Conservation (phyloP, 495 filamentous ascomycete genomes). For the Lepraria neglecta region DNA sequence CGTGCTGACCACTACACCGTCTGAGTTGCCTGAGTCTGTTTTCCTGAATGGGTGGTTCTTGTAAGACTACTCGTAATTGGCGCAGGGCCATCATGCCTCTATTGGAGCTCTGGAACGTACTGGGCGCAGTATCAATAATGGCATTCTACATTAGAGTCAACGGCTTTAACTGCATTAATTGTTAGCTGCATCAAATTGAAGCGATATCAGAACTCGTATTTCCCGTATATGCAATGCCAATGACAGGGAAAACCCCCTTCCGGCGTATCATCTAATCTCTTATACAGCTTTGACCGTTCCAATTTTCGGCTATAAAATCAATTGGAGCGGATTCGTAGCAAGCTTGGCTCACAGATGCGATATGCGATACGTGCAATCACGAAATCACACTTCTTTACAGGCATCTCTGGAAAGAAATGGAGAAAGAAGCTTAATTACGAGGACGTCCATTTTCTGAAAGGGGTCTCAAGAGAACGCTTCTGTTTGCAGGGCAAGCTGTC, state of each 20-base stretch:
- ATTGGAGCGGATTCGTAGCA: slow-evolving; percentile 7
- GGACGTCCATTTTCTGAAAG: too few relatives aligned
- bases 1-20: too few relatives aligned
- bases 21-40: too few relatives aligned
- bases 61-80: too few relatives aligned
- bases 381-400: background rate
- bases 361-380: slow-evolving; percentile 2
- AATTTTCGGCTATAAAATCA: background rate
- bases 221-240: background rate
- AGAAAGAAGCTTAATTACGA: too few relatives aligned
- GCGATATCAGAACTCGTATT: background rate
- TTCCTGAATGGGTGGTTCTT: too few relatives aligned
- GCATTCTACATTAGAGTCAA: background rate
- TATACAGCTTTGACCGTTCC: background rate
- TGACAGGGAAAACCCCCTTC: background rate
- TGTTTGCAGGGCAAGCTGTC: too few relatives aligned
- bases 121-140: background rate
- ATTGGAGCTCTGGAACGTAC: too few relatives aligned
- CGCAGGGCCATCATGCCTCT: too few relatives aligned
- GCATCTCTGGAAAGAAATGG: too few relatives aligned
- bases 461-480: too few relatives aligned
- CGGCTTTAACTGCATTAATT: background rate
- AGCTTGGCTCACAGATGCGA: background rate
- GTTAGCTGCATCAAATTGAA: background rate
- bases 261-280: background rate